Evolutionary conservation across 495 filamentous ascomycete genomes (phyloP).

Genomic region (Xylaria palmicola): DNA sequence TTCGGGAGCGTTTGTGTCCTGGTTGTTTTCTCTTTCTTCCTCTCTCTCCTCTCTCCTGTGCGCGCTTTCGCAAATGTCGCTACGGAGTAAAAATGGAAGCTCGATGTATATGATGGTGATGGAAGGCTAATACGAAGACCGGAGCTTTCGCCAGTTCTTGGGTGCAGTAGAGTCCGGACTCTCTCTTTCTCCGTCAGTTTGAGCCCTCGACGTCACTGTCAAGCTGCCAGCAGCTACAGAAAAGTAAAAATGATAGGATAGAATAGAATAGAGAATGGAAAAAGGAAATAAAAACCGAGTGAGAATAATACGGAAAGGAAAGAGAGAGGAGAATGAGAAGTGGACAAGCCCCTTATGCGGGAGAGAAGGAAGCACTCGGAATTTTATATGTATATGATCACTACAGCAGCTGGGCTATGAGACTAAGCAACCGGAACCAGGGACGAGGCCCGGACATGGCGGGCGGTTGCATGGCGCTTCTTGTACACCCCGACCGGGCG

Average conservation of each 20-base stretch:
- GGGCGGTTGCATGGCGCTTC: constrained; percentile 22
- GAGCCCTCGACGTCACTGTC: constrained; percentile 25
- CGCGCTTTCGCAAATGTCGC: too few relatives aligned
- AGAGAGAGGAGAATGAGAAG: background rate
- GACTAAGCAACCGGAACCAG: constrained; percentile 12
- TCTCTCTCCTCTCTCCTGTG: background rate
- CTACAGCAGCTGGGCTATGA: constrained; percentile 25
- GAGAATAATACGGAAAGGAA: background rate
- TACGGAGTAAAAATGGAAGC: background rate
- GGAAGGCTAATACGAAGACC: background rate
- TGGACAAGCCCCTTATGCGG: background rate
- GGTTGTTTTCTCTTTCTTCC: too few relatives aligned
- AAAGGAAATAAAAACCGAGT: constrained; percentile 12
- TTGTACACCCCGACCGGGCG: constrained; percentile 27
- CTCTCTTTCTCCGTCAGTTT: background rate
- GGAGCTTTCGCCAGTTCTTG: background rate
- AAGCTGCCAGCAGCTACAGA: constrained; percentile 34
- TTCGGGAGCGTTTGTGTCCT: too few relatives aligned
- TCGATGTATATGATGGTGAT: background rate
- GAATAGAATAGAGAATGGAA: background rate
- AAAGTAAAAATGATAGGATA: background rate
- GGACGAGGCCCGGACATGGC: constrained; percentile 23
- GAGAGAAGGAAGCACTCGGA: constrained; percentile 26
- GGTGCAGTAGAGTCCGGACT: background rate
- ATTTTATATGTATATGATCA: constrained; percentile 23